These are phyloP conservation scores for Catenaria anguillulae DNA, from an alignment of 371 early-diverging fungal genomes.

Conservation along the genomic window DNA sequence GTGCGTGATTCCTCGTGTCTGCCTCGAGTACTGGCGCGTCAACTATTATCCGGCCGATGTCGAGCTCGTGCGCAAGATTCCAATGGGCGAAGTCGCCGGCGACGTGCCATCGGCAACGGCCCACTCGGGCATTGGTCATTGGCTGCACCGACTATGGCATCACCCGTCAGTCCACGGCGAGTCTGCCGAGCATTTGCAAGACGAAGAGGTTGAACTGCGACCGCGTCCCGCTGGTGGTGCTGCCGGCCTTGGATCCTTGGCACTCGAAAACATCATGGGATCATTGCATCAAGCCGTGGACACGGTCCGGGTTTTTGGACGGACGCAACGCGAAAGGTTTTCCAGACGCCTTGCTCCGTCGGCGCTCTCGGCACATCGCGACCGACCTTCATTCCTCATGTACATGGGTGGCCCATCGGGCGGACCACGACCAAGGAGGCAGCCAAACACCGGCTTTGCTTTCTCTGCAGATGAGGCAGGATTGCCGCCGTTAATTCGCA, in stretches of 20 bases:
- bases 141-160: not conserved
- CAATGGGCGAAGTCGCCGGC: not conserved
- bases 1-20: not conserved
- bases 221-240: not conserved
- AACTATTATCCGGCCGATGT: conserved; percentile 1
- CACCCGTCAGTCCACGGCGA: not conserved
- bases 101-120: not conserved
- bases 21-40: not conserved
- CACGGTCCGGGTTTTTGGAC: not conserved
- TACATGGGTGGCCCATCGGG: not conserved
- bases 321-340: not conserved
- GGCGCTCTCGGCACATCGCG: not conserved
- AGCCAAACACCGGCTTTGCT: conserved; percentile 4
- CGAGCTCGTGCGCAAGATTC: not conserved
- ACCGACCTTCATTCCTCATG: not conserved
- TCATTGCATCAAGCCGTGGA: not conserved
- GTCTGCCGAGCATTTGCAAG: not conserved
- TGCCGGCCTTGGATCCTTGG: not conserved
- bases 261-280: not conserved
- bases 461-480: conserved; percentile 7
- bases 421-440: not conserved
- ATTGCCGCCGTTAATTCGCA: not conserved
- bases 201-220: conserved; percentile 1
- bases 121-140: not conserved
- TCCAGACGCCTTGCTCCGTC: not conserved